Evolutionary conservation across 805 yeast species (phyloP).

Genomic region (Nakazawaea populi): DNA sequence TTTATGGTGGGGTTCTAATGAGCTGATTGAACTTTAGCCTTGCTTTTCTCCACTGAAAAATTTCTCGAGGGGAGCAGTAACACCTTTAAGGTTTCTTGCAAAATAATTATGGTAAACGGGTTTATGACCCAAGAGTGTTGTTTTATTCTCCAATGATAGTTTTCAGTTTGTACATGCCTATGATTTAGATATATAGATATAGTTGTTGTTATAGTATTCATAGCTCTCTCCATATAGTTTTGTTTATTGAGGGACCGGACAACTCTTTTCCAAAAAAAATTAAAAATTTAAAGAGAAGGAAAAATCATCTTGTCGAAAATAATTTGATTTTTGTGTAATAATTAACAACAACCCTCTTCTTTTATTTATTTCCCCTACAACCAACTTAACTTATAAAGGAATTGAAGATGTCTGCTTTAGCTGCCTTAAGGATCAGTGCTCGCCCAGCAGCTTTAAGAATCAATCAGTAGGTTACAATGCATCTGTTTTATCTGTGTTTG

Average conservation of each 20-base stretch:
- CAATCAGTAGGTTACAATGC: slow-evolving; percentile 4
- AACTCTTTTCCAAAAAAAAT: slow-evolving; percentile 11
- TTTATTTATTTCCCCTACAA: neutral
- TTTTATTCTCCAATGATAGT: no score
- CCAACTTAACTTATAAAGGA: neutral
- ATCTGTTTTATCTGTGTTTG: no score
- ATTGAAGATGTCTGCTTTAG: slow-evolving; percentile 24
- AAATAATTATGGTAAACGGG: no score
- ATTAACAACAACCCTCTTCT: neutral
- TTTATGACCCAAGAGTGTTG: no score
- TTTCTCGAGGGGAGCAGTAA: no score
- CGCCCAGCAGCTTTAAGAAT: slow-evolving; percentile 18
- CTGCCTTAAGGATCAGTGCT: slow-evolving; percentile 23
- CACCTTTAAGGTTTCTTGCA: no score
- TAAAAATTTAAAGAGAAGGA: neutral
- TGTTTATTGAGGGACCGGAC: slow-evolving; percentile 4
- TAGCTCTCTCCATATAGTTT: neutral
- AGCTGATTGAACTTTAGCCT: neutral
- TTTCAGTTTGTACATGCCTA: neutral
- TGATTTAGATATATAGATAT: neutral
- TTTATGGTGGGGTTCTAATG: slow-evolving; percentile 11
- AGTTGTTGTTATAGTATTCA: neutral
- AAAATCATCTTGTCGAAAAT: neutral
- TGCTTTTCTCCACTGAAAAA: no score
- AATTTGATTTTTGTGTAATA: neutral